These are phyloP conservation scores for Penicillium coffeae DNA, from an alignment of 495 filamentous ascomycete species.

Conservation along the genomic window DNA sequence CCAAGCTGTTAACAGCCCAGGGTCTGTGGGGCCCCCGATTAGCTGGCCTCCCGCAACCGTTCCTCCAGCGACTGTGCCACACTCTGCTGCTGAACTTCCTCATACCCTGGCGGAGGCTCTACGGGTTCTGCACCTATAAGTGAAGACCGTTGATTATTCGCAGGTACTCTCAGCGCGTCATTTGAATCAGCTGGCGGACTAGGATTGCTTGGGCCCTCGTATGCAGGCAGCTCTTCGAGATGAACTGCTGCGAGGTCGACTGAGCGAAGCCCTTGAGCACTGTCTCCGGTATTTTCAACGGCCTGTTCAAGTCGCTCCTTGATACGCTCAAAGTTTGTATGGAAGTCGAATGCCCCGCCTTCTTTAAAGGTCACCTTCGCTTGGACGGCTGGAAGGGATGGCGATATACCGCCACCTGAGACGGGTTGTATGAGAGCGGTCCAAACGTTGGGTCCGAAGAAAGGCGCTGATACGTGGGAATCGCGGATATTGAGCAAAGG, in stretches of 20 bases:
- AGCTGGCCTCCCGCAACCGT: conserved; percentile 33
- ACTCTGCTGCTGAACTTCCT: conserved; percentile 80
- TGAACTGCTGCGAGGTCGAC: conserved; percentile 58
- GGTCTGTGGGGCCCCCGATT: background rate
- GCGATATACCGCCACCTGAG: conserved; percentile 76
- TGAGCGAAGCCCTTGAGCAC: conserved; percentile 40
- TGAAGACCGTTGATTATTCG: conserved; percentile 13
- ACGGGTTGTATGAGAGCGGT: conserved; percentile 74
- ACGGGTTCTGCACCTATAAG: conserved; percentile 44
- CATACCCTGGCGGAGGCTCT: conserved; percentile 90
- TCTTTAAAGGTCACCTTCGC: conserved; percentile 88
- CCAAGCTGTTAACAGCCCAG: background rate
- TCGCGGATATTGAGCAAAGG: conserved; percentile 84
- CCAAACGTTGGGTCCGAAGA: conserved; percentile 97
- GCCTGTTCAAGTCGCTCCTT: conserved; percentile 80
- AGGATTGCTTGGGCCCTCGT: conserved; percentile 41
- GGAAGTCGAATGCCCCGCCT: conserved; percentile 90
- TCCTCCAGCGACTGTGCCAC: conserved; percentile 60
- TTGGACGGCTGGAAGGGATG: conserved; percentile 67
- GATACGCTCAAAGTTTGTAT: conserved; percentile 74
- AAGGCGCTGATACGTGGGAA: conserved; percentile 84
- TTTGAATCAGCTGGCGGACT: background rate
- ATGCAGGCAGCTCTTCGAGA: conserved; percentile 82
- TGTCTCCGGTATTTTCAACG: conserved; percentile 60
- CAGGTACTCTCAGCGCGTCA: conserved; percentile 8